Base-by-base conservation (phyloP, 371 early-diverging fungal species). In the Haplosporangium sp. region DNA sequence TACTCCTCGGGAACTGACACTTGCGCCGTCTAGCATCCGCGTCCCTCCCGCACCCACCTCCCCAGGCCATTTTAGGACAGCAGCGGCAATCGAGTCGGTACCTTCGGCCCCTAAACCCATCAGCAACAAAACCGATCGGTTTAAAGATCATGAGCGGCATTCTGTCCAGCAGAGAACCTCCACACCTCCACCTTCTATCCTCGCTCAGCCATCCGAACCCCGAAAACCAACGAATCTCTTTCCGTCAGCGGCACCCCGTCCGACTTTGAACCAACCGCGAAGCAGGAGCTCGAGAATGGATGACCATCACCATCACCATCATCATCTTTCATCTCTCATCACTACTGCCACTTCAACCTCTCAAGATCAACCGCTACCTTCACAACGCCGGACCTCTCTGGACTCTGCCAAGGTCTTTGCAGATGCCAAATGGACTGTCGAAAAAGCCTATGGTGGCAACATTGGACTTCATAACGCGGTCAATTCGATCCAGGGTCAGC, bases 391-490 rank as follows among this genome's bases (percentile, higher is more conserved):
- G n/a, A 61, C 73, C 14, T 86, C 83, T 41, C 47, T 85, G 12
- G 84, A 84, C 48, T 82, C 80, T 18, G 74, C 84, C 4, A 81
- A 74, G 45, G 77, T 84, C 8, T 85, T 86, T 82, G 84, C 84
- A 20, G 85, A 87, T 47, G 83, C 85, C 6, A 73, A 85, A 9
- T 92, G 91, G 88, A 84, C 86, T 5, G 84, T 95, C 10, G 92
- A 92, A 66, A 90, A 91, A 20, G 89, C 90, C 36, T 85, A 83
- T 13, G 82, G 89, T 9, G 96, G 97, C 38, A 96, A 96, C 75
- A 94, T 95, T 83, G 95, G 97, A 7, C 86, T 96, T 36, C 93
- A 95, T 46, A 96, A 96, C 72, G 94, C 96, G 0, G 85, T 96
- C 46, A 90, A 90, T 21, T 87, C 93, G 50, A 86, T 92, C 59